phyloP scores from a whole-genome alignment of 163 green algal species.

The Chlorella variabilis region DNA sequence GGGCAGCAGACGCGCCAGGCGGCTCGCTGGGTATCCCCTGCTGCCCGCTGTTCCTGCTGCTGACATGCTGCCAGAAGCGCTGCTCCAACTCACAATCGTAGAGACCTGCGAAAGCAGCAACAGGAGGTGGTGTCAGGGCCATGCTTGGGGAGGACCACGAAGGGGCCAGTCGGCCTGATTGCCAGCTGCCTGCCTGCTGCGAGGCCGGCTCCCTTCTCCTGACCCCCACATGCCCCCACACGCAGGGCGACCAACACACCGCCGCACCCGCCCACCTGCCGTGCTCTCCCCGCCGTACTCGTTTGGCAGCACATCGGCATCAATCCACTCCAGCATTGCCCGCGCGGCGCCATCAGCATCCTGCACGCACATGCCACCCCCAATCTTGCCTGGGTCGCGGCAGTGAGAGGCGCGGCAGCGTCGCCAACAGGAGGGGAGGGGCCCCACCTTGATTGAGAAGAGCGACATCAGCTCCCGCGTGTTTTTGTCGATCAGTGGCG shows the following conservation, averaged over 20 bases:
- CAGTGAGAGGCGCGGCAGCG: no score
- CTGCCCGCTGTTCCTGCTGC: background rate
- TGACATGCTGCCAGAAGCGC: background rate
- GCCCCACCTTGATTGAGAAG: conserved; percentile 6
- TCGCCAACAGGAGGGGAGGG: no score
- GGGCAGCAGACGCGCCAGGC: no score
- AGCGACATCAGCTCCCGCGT: conserved; percentile 38
- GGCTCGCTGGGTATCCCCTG: no score
- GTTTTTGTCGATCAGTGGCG: conserved; percentile 38
- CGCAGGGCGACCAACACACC: no score
- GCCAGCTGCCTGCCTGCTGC: no score
- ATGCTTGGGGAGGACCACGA: no score
- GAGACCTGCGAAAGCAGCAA: background rate
- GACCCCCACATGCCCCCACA: no score
- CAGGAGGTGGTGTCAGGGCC: no score
- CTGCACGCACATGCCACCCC: background rate
- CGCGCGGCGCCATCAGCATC: conserved; percentile 17
- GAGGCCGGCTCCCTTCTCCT: no score
- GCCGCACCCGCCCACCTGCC: background rate
- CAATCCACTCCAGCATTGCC: conserved; percentile 42
- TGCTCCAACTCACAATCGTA: conserved; percentile 14
- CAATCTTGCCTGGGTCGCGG: no score
- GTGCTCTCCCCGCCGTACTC: conserved; percentile 36
- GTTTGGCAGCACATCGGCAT: conserved; percentile 26
- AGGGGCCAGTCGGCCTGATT: no score